A percentile compares a stretch with the other conserved stretches of the same genome.
These are phyloP conservation scores for Wallacemonas sp. DNA, from an alignment of 208 protist genomes.

Conservation along the genomic window DNA sequence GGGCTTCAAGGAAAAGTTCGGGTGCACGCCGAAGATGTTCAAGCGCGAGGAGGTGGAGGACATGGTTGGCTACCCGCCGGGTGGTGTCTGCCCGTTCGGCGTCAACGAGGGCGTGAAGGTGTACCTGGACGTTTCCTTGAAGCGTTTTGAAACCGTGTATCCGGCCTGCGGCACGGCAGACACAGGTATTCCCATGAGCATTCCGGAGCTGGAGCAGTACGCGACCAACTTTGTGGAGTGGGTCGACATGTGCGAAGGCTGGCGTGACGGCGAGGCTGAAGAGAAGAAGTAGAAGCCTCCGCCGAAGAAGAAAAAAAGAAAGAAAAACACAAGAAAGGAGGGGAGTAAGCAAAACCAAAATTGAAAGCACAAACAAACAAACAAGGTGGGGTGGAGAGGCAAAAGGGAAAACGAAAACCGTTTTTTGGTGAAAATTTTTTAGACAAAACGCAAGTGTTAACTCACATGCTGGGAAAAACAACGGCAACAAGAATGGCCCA, in stretches of 20 bases:
- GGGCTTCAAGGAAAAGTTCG: constrained; percentile 53
- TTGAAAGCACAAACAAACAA: neutral
- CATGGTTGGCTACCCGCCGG: constrained; percentile 46
- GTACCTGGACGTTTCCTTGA: constrained; percentile 69
- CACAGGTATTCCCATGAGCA: constrained; percentile 39
- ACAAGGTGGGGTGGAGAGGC: neutral
- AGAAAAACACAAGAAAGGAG: neutral
- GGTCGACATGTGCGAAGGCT: constrained; percentile 62
- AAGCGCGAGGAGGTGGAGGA: constrained; percentile 52
- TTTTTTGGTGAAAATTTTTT: no score
- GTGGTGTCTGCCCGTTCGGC: constrained; percentile 67
- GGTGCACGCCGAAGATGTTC: constrained; percentile 47
- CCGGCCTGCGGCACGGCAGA: constrained; percentile 48
- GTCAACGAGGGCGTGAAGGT: constrained; percentile 49
- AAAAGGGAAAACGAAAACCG: neutral
- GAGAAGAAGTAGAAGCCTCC: neutral
- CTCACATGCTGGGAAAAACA: no score
- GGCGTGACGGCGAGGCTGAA: constrained; percentile 15
- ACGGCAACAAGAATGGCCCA: no score
- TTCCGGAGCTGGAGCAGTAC: constrained; percentile 60
- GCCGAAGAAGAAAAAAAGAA: constrained; percentile 4
- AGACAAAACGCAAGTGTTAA: no score
- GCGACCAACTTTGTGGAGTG: constrained; percentile 64
- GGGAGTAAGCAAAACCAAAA: neutral
- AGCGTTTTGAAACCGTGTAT: constrained; percentile 55